Evolutionary conservation across 441 rosid genomes (phyloP).

Genomic region (Omphalea diandra): DNA sequence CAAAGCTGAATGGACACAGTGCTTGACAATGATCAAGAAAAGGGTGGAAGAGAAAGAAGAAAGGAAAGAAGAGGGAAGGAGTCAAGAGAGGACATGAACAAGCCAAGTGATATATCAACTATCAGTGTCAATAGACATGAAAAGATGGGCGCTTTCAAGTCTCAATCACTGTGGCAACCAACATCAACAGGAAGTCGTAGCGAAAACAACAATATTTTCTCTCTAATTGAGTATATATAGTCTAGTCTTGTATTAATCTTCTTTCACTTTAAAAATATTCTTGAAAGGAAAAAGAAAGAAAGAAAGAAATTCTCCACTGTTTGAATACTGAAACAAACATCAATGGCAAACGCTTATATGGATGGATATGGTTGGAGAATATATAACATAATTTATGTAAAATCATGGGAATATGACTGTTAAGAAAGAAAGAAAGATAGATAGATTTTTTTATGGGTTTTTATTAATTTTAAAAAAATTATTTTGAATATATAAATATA

Average conservation of each 20-base stretch:
- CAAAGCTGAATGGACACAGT: slow-evolving; percentile 14
- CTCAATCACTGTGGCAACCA: slow-evolving; percentile 66
- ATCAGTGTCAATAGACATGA: slow-evolving; percentile 75
- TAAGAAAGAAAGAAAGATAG: neutral
- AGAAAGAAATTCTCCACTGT: neutral
- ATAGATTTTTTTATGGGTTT: neutral
- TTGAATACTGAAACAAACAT: slow-evolving; percentile 1
- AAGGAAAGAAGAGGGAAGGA: slow-evolving; percentile 19
- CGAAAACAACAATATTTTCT: slow-evolving; percentile 28
- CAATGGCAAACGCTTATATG: slow-evolving; percentile 2
- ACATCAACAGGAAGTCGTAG: slow-evolving; percentile 41
- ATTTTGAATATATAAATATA: too few relatives aligned
- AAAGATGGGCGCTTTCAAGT: slow-evolving; percentile 88
- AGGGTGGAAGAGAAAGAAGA: neutral
- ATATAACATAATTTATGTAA: slow-evolving; percentile 25
- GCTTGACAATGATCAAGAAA: slow-evolving; percentile 31
- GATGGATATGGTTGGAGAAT: slow-evolving; percentile 15
- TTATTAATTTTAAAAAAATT: neutral
- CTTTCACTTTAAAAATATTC: neutral
- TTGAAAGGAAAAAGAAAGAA: neutral
- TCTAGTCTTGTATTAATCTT: neutral
- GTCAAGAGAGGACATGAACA: slow-evolving; percentile 50
- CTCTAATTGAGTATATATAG: neutral
- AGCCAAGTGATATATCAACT: slow-evolving; percentile 55
- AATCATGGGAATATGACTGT: slow-evolving; percentile 25